A percentile compares a stretch with the other conserved stretches of the same genome.
These are phyloP conservation scores for Tylopilus sp. DNA, from an alignment of 1,284 basidiomycete species.

Conservation along the genomic window DNA sequence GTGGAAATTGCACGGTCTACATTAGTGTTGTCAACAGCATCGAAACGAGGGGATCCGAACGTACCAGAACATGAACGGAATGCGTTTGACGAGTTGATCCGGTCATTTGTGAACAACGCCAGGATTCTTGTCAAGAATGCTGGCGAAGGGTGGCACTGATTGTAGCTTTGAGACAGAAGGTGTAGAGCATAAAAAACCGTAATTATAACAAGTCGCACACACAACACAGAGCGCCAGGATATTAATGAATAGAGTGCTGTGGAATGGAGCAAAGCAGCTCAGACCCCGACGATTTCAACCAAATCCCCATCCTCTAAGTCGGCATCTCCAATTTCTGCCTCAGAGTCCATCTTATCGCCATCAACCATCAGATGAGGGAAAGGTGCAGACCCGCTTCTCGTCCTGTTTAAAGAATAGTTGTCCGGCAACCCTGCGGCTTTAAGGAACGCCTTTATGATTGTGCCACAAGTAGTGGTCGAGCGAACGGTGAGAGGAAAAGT, in stretches of 20 bases:
- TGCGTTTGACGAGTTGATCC: constrained; percentile 75
- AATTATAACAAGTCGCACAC: background rate
- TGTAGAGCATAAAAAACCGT: constrained; percentile 2
- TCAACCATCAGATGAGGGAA: constrained; percentile 57
- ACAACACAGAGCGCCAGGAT: constrained; percentile 6
- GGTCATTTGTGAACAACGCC: constrained; percentile 80
- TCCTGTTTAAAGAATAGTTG: constrained; percentile 41
- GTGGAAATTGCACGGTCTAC: constrained; percentile 64
- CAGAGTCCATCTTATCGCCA: constrained; percentile 60
- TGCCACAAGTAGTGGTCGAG: constrained; percentile 66
- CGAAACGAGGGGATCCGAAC: constrained; percentile 54
- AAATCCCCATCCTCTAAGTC: constrained; percentile 75
- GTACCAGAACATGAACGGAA: constrained; percentile 58
- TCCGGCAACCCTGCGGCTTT: constrained; percentile 57
- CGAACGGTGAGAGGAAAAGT: constrained; percentile 64
- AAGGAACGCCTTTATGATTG: constrained; percentile 67
- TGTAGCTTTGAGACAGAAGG: background rate
- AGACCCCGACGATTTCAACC: constrained; percentile 67
- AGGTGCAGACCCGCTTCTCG: constrained; percentile 31
- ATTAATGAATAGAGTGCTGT: constrained; percentile 15
- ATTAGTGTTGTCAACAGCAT: constrained; percentile 55
- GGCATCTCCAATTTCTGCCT: constrained; percentile 54
- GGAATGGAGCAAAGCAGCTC: constrained; percentile 18
- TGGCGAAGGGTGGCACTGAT: constrained; percentile 38
- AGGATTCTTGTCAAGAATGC: constrained; percentile 71